A percentile compares a stretch with the other conserved stretches of the same genome.
Conservation (phyloP, 169 alveolate genomes). For the Theileria orientalis region DNA sequence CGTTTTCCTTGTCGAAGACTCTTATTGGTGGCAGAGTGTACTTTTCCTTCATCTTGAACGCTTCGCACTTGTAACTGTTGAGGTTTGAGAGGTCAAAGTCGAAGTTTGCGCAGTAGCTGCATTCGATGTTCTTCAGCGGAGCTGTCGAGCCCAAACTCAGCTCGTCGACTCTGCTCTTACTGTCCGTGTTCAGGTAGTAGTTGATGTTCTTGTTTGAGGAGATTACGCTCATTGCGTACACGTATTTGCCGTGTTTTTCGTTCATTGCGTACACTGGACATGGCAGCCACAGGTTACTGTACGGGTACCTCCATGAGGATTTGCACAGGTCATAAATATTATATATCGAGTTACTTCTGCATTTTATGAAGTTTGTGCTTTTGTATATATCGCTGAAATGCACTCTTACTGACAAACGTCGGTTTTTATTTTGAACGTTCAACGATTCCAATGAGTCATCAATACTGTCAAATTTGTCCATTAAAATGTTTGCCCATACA, state of each 20-base stretch:
- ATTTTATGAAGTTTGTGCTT: too few relatives aligned
- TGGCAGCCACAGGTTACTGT: conserved; percentile 33
- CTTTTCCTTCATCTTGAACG: neutral
- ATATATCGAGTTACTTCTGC: too few relatives aligned
- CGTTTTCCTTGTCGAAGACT: neutral
- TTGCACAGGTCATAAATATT: neutral
- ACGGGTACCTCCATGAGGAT: conserved; percentile 48
- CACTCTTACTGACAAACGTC: too few relatives aligned
- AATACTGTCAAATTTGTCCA: too few relatives aligned
- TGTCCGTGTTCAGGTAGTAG: neutral
- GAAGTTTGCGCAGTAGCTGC: neutral
- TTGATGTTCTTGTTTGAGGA: neutral
- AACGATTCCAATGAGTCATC: too few relatives aligned
- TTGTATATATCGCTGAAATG: too few relatives aligned
- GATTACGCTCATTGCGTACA: conserved; percentile 25
- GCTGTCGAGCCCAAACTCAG: neutral
- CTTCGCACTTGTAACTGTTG: neutral
- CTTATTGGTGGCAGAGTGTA: neutral
- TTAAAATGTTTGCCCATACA: too few relatives aligned
- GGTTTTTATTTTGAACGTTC: too few relatives aligned
- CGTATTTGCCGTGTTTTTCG: conserved; percentile 25
- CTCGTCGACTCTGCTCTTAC: conserved; percentile 17
- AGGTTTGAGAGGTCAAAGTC: neutral
- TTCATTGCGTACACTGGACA: conserved; percentile 41
- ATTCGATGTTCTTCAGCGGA: neutral